A percentile compares a stretch with the other conserved stretches of the same genome.
Conservation (phyloP, 2,329 filamentous ascomycete genomes). For the Fusarium armeniacum region DNA sequence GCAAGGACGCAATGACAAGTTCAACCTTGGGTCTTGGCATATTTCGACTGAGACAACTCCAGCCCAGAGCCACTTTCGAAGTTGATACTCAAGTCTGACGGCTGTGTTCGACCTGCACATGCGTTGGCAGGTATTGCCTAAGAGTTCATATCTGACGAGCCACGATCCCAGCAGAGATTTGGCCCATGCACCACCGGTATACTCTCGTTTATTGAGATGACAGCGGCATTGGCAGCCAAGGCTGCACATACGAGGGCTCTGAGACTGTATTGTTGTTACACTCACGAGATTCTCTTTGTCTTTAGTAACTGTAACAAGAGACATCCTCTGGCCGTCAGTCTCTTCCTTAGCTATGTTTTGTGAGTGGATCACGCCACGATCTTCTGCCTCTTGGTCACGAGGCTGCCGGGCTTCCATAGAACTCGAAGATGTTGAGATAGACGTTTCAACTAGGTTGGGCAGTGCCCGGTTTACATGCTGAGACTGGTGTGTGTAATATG, state of each 20-base stretch:
- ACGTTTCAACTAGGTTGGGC: accelerated
- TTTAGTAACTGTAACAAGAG: accelerated
- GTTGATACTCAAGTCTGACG: neutral
- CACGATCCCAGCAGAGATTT: constrained; percentile 11
- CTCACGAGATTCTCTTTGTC: neutral
- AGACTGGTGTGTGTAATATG: neutral
- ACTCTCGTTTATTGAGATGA: neutral
- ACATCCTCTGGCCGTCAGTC: accelerated
- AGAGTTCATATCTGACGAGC: neutral
- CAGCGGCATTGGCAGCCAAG: constrained; percentile 23
- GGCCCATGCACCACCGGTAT: constrained; percentile 4
- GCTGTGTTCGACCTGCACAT: neutral
- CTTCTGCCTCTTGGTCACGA: accelerated
- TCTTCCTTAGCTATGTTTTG: too few relatives aligned
- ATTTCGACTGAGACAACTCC: neutral
- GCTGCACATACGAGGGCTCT: neutral
- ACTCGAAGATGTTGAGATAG: accelerated
- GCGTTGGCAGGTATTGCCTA: accelerated
- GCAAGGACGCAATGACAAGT: constrained; percentile 4
- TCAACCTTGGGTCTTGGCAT: neutral
- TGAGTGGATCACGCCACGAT: accelerated
- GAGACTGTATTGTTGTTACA: neutral
- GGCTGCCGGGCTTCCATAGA: accelerated
- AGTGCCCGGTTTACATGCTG: accelerated
- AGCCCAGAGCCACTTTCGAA: constrained; percentile 36